These are phyloP conservation scores for Phytopythium mirpurense DNA, from an alignment of 352 stramenopile genomes.

Conservation along the genomic window DNA sequence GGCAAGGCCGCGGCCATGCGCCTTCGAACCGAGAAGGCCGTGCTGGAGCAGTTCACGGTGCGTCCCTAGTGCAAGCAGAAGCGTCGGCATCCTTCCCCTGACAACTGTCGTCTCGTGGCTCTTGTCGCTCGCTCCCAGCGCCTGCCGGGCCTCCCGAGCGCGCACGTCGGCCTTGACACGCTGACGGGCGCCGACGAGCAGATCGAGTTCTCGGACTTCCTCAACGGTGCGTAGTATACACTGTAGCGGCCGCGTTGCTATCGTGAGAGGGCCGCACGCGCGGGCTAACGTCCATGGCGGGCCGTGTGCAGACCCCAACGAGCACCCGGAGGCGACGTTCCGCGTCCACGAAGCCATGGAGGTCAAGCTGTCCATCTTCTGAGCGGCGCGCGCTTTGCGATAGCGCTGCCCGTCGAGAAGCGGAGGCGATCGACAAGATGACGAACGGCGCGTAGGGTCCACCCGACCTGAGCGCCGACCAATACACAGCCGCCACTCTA, in stretches of 20 bases:
- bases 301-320: conserved; percentile 54
- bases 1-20: conserved; percentile 86
- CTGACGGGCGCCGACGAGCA: conserved; percentile 73
- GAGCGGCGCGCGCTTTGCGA: conserved; percentile 25
- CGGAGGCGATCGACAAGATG: no score
- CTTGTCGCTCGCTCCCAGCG: conserved; percentile 23
- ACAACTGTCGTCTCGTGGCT: no score
- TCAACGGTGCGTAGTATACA: conserved; percentile 71
- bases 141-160: conserved; percentile 79
- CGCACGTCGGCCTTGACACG: conserved; percentile 69
- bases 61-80: no score
- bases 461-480: no score
- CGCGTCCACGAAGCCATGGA: conserved; percentile 86
- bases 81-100: no score
- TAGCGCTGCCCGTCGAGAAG: no score
- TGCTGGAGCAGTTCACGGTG: conserved; percentile 81
- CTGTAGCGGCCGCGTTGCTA: no score
- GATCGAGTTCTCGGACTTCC: conserved; percentile 77
- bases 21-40: conserved; percentile 83
- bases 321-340: conserved; percentile 77
- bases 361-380: conserved; percentile 88
- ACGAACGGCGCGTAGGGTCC: no score
- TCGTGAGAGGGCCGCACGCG: no score
- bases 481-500: no score
- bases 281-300: no score